These are phyloP conservation scores for Candida adriatica DNA, from an alignment of 805 yeast species.

Conservation along the genomic window DNA sequence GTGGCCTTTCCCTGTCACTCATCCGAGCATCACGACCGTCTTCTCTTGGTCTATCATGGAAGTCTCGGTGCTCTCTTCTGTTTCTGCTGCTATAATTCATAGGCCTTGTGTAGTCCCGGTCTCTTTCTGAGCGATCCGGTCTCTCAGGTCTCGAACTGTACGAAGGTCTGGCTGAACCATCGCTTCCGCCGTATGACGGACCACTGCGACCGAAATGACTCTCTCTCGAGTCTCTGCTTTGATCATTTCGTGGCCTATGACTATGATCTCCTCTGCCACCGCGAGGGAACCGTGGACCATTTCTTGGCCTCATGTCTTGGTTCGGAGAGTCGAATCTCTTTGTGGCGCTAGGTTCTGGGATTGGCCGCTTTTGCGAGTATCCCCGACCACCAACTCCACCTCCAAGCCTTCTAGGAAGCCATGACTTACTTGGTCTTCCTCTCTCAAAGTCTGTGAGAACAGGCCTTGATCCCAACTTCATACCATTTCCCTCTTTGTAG, in stretches of 20 bases:
- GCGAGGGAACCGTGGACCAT: conserved; percentile 4
- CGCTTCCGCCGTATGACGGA: conserved; percentile 1
- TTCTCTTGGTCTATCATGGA: conserved; percentile 21
- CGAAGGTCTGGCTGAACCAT: conserved; percentile 1
- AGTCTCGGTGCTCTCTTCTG: conserved; percentile 19
- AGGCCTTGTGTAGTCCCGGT: conserved; percentile 10
- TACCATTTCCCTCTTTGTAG: conserved; percentile 48
- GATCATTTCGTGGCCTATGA: conserved; percentile 8
- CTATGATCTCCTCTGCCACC: conserved; percentile 9
- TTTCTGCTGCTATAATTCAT: conserved; percentile 20
- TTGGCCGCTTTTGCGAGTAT: conserved; percentile 34
- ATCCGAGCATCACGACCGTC: conserved; percentile 18
- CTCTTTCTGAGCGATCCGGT: conserved; percentile 2
- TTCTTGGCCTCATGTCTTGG: conserved; percentile 3
- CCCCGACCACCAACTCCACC: conserved; percentile 92
- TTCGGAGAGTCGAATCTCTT: conserved; percentile 4
- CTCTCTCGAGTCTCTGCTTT: background rate
- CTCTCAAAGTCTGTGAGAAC: conserved; percentile 69
- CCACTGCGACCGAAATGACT: background rate
- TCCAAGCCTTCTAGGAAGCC: conserved; percentile 74
- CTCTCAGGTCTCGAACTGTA: conserved; percentile 7
- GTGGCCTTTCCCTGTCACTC: conserved; percentile 17
- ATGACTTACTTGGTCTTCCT: conserved; percentile 55
- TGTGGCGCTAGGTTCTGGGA: conserved; percentile 10
- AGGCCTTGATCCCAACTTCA: conserved; percentile 43